These are phyloP conservation scores for Daldinia sp. DNA, from an alignment of 2,329 filamentous ascomycete species.

Conservation along the genomic window DNA sequence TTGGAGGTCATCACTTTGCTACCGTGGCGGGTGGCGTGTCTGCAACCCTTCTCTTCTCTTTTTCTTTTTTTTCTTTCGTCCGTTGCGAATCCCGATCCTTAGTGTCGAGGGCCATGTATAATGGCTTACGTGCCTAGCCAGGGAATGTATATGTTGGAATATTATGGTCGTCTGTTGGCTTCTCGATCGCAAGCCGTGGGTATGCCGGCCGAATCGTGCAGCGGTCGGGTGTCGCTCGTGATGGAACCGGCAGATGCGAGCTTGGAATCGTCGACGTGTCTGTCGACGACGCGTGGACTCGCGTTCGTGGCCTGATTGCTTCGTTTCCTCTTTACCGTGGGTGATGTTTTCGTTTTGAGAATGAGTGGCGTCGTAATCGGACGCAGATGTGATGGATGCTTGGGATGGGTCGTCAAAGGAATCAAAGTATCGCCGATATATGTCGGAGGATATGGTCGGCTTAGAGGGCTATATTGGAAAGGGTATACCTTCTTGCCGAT, in stretches of 20 bases:
- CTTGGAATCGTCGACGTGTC: neutral
- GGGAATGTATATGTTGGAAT: neutral
- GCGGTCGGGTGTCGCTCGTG: conserved; percentile 2
- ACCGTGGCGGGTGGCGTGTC: conserved; percentile 7
- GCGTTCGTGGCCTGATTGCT: neutral
- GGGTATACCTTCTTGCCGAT: neutral
- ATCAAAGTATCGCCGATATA: neutral
- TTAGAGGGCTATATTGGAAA: neutral
- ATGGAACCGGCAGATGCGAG: conserved; percentile 14
- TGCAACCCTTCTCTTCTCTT: neutral
- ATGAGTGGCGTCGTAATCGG: too few relatives aligned
- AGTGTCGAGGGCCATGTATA: neutral
- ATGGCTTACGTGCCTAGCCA: neutral
- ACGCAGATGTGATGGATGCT: neutral
- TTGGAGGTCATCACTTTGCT: conserved; percentile 32
- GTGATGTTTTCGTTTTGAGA: neutral
- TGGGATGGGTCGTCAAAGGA: neutral
- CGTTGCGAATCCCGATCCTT: neutral
- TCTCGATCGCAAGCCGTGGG: neutral
- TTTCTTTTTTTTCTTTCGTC: too few relatives aligned
- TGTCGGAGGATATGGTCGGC: neutral
- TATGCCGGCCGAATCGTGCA: neutral
- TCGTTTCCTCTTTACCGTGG: neutral
- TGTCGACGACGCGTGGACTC: neutral
- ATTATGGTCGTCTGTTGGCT: neutral